Conservation (phyloP, 345 rosid species). For the Capsella bursapastoris region DNA sequence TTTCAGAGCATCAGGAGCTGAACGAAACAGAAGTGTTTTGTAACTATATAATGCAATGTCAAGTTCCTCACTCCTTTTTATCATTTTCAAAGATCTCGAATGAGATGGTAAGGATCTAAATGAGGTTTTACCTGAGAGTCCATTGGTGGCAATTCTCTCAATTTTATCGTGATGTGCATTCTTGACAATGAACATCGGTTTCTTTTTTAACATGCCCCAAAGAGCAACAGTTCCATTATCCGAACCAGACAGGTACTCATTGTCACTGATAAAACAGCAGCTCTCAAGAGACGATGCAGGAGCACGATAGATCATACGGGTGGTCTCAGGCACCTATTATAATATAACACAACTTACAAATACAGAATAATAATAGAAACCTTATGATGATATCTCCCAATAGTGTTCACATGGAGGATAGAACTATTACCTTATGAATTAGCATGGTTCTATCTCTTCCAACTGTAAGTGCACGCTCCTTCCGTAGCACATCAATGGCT, state of each 20-base stretch:
- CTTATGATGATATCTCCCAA: background rate
- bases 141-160: constrained; percentile 44
- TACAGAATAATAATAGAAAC: constrained; percentile 23
- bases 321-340: constrained; percentile 76
- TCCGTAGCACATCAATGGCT: constrained; percentile 72
- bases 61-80: background rate
- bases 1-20: background rate
- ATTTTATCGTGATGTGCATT: constrained; percentile 66
- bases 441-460: constrained; percentile 95
- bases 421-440: constrained; percentile 46
- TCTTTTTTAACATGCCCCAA: constrained; percentile 73
- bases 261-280: constrained; percentile 81
- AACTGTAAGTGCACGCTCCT: constrained; percentile 76
- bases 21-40: background rate
- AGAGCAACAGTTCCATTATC: constrained; percentile 92
- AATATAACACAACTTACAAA: constrained; percentile 36
- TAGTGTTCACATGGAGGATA: constrained; percentile 4
- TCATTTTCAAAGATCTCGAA: background rate
- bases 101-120: background rate
- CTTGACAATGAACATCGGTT: constrained; percentile 72
- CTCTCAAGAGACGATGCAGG: constrained; percentile 86
- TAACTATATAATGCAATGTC: constrained; percentile 15
- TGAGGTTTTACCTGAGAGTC: constrained; percentile 54
- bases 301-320: constrained; percentile 78
- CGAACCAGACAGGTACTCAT: constrained; percentile 89